Evolutionary conservation across 2,329 filamentous ascomycete species (phyloP).

Genomic region (Xylaria sp.): DNA sequence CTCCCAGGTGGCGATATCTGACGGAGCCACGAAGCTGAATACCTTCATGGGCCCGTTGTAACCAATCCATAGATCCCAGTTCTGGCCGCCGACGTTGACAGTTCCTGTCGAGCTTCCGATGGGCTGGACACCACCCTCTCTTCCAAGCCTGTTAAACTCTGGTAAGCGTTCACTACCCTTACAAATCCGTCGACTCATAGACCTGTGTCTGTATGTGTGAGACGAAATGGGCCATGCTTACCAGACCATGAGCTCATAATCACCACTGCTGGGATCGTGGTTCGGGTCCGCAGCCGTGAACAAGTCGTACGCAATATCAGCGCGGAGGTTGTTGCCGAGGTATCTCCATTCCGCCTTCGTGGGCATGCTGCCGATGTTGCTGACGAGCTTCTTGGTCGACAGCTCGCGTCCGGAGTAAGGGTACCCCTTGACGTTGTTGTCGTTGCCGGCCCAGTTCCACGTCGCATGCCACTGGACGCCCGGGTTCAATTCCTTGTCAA

Average conservation of each 20-base stretch:
- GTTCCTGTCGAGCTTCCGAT: conserved; percentile 33
- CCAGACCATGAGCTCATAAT: conserved; percentile 40
- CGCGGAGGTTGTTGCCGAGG: conserved; percentile 34
- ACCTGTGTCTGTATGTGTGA: not conserved
- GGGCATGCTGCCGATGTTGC: conserved; percentile 35
- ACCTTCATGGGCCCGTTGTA: conserved; percentile 39
- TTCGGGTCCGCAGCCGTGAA: conserved; percentile 39
- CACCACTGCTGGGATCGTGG: conserved; percentile 31
- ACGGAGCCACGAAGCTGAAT: conserved; percentile 37
- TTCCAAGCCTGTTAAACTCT: conserved; percentile 23
- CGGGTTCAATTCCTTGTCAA: conserved; percentile 33
- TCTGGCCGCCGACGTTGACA: conserved; percentile 28
- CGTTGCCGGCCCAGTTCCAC: conserved; percentile 37
- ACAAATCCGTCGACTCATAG: not conserved
- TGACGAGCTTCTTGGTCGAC: conserved; percentile 34
- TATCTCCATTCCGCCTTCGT: conserved; percentile 38
- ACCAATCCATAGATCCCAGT: conserved; percentile 34
- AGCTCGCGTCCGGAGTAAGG: conserved; percentile 34
- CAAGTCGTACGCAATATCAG: conserved; percentile 36
- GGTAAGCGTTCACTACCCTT: conserved; percentile 12
- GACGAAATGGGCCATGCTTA: conserved; percentile 17
- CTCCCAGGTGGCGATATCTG: conserved; percentile 30
- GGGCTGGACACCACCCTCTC: conserved; percentile 28
- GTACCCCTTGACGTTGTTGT: conserved; percentile 37
- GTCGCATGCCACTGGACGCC: conserved; percentile 34